Evolutionary conservation across 176 grass and related monocot species (phyloP), one percentile per base, ranked within the genome.

Genomic region (Cenchrus purpureus): DNA sequence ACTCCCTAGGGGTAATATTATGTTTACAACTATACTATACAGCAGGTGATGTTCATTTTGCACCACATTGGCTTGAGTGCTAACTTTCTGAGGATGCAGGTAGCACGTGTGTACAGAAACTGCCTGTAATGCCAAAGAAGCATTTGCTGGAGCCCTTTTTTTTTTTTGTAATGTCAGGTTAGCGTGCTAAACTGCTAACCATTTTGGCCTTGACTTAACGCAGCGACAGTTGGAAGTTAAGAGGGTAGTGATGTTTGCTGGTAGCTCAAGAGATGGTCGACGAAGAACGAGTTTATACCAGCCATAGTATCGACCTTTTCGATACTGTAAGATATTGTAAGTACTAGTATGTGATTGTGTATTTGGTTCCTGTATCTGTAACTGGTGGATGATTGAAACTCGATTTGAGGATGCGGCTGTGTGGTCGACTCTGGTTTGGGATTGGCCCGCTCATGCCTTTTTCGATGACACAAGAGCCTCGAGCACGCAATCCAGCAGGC

Each of bases 41-140:
- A 82, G 2, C 64, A 80, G 16, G 53, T 68, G 31, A 80, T 55
- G 11, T 37, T 9, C 50, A 69, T 68, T 37, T 25, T 51, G 15
- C 25, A 64, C 20, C 31, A 0, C 43, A n/a, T 85, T 67, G 57
- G 56, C 53, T 8, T 5, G 29, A 4, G 37, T 32, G 49, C 34
- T 57, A 42, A 54, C 59, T 49, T 66, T 46, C 22, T 56, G 48
- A 4, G 32, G 13, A 32, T 55, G 68, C 58, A 87, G 77, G 77
- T 66, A 42, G 52, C 1, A 34, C 12, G 14, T 68, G 37, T 40
- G 37, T 40, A 40, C 34, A 34, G 34, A 34, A 34, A 34, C 34
- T 34, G 1, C 34, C 34, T 34, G 34, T 34, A 34, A 42, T 29
- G 31, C 5, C 1, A 12, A 16, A 7, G 28, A 74, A 16, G 9